Evolutionary conservation across 129 eudicot species (phyloP), one percentile per base, ranked within the genome.

Genomic region (Artemisia argyi): DNA sequence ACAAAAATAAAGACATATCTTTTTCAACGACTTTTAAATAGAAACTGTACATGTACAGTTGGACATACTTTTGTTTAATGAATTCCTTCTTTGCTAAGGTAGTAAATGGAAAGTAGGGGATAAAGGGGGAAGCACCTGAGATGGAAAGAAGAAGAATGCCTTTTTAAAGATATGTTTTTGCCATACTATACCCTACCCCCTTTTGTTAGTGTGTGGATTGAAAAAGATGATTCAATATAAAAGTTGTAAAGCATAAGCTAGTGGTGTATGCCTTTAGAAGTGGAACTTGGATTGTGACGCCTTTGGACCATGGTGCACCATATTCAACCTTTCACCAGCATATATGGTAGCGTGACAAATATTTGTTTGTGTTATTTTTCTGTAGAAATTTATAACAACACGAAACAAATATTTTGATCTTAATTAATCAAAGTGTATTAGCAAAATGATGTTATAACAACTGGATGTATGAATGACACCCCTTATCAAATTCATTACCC

Each of bases 1-100:
- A 59, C 19, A 32, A 48, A 68, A 15, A 19, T 68, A 59, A 59
- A 68, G 24, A 64, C 5, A 42, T 57, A 1, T 57, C 42, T 57
- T 65, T 48, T 35, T 1, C 22, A 52, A 1, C 0, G 12, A 39
- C 60, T 70, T 32, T 17, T 52, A 24, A 62, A 53, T 46, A 65
- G 39, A 58, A 58, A 78, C 46, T 3, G 17, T 44, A 70, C 16
- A 77, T 3, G 35, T 69, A 13, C 56, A 49, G 64, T 19, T 24
- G 51, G 62, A 73, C 42, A 47, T 67, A 12, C 77, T 76, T 69
- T 69, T 73, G 52, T 47, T 32, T 57, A 61, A 62, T 16, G 61
- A 76, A 74, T 86, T 86, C 86, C 91, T 87, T 84, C 69, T 70
- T 73, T 87, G 81, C 80, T 81, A 87, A 87, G 92, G 78, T 54